These are phyloP conservation scores for Stagonosporopsis rhizophila DNA, from an alignment of 2,329 filamentous ascomycete genomes.

Conservation along the genomic window DNA sequence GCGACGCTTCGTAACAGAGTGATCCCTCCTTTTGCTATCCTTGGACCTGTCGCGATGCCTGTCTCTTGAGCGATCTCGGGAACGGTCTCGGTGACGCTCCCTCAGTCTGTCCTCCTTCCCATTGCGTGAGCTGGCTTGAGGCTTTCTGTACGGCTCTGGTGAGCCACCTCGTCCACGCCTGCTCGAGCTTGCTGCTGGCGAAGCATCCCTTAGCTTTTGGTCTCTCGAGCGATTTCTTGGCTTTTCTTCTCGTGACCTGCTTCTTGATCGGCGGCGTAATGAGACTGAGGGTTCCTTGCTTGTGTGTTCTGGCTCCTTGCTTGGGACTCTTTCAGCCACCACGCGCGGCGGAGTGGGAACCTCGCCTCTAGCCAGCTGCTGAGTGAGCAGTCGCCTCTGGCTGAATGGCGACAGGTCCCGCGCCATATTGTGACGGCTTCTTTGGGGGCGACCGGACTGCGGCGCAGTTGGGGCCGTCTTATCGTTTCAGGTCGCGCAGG, in stretches of 20 bases:
- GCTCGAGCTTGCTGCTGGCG: conserved; percentile 18
- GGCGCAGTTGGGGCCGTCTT: conserved; percentile 3
- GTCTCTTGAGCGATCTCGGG: conserved; percentile 28
- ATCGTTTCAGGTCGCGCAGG: conserved; percentile 8
- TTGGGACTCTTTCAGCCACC: conserved; percentile 20
- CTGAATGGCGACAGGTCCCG: conserved; percentile 45
- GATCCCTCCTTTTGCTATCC: conserved; percentile 16
- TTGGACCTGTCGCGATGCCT: conserved; percentile 28
- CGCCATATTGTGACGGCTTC: conserved; percentile 23
- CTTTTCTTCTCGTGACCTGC: conserved; percentile 22
- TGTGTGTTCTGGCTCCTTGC: conserved; percentile 19
- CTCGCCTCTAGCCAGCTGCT: conserved; percentile 31
- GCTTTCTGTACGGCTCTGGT: conserved; percentile 40
- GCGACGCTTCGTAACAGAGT: conserved; percentile 21
- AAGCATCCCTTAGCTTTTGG: conserved; percentile 21
- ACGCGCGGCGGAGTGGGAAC: conserved; percentile 24
- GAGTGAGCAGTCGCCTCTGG: conserved; percentile 39
- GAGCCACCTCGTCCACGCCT: conserved; percentile 27
- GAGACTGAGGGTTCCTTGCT: conserved; percentile 19
- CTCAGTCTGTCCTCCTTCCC: conserved; percentile 21
- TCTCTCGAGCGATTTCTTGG: conserved; percentile 23
- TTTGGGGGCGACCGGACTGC: not conserved
- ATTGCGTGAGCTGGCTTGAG: conserved; percentile 26
- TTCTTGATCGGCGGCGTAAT: conserved; percentile 25
- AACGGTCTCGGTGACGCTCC: conserved; percentile 23